Evolutionary conservation across 1,284 basidiomycete genomes (phyloP), one percentile per base, ranked within the genome.

Genomic region (Fomitopsis pinicola): DNA sequence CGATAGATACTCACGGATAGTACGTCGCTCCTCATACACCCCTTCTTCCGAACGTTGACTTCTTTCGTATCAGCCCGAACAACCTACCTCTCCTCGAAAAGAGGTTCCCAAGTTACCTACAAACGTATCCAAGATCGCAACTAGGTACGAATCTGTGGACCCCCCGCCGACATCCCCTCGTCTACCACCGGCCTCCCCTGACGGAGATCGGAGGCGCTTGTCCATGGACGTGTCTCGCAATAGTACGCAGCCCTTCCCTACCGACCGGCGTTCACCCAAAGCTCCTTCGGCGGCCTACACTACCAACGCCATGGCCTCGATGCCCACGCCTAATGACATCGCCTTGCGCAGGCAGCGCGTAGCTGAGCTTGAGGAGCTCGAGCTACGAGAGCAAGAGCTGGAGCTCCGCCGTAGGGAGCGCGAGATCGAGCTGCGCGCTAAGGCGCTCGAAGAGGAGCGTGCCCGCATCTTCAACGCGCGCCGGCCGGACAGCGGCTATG

Each of bases 121-220:
- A 57, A 89, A 84, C 56, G 89, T 91, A 15, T 80, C 80, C 7
- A 80, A 85, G 63, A 74, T 91, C n/a, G 87, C 88, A 2, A 81
- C 79, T 48, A 82, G 83, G 42, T 91, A 89, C 66, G 80, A 85
- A 61, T 45, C 64, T 8, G 36, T 53, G 30, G 19, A 30, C 7
- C 44, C 60, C 53, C 15, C 38, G 26, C 40, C 65, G 6, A 26
- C 53, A 3, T 42, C 42, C 44, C 12, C 57, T 57, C 65, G 62
- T 7, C 62, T 63, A 33, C 69, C 71, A n/a, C 75, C 76, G 30
- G 64, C 71, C 40, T 77, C 68, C 6, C 65, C 67, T 10, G 61
- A 19, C 22, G 67, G 67, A 33, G 66, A 68, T 45, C 63, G 66
- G 7, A 48, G 63, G 4, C 65, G 67, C 19, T 53, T 61, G 2